A percentile compares a stretch with the other conserved stretches of the same genome.
Evolutionary conservation across 257 asterid species (phyloP).

Genomic region (Nicotiana obtusifolia): DNA sequence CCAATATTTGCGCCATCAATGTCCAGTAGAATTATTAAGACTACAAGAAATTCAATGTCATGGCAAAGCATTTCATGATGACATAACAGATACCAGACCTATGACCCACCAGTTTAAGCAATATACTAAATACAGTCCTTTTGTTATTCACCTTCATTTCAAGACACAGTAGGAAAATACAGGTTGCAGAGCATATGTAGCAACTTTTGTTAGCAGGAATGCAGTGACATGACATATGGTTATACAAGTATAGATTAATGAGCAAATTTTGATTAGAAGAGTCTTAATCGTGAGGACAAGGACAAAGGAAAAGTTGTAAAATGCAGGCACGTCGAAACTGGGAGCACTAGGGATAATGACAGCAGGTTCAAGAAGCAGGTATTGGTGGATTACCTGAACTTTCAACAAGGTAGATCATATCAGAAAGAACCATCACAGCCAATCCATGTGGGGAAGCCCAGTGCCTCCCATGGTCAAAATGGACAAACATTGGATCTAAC

Average conservation of each 20-base stretch:
- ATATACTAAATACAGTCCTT: background rate
- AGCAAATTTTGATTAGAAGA: background rate
- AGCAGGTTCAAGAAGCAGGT: background rate
- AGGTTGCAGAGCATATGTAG: background rate
- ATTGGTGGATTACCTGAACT: slow-evolving; percentile 51
- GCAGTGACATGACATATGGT: background rate
- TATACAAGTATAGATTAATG: background rate
- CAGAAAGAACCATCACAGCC: slow-evolving; percentile 68
- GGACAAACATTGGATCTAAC: slow-evolving; percentile 80
- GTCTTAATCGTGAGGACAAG: background rate
- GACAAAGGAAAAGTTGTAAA: background rate
- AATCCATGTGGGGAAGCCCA: slow-evolving; percentile 77
- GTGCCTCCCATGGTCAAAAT: slow-evolving; percentile 64
- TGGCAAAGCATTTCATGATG: background rate
- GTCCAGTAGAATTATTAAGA: background rate
- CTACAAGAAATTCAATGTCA: background rate
- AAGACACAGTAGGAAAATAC: background rate
- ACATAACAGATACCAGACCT: background rate
- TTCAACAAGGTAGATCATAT: slow-evolving; percentile 72
- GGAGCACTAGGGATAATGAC: background rate
- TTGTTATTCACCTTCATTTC: background rate
- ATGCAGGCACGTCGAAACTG: background rate
- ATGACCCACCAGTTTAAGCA: background rate
- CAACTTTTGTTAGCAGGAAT: background rate
- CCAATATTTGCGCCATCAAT: background rate